Evolutionary conservation across 2,329 filamentous ascomycete genomes (phyloP).

Genomic region (Aspergillus fischeri): DNA sequence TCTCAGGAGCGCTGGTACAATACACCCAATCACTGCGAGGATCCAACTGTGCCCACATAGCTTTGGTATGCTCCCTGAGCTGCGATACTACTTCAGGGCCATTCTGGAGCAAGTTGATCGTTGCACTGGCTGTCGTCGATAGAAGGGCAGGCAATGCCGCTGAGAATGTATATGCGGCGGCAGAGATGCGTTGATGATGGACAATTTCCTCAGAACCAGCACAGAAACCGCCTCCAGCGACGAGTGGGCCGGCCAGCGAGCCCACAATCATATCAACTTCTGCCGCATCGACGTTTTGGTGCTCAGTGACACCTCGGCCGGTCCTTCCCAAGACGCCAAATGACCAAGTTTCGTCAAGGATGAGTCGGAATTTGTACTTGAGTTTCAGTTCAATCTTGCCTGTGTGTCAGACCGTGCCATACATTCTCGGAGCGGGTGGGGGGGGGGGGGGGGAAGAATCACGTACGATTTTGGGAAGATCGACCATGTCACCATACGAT

Average conservation of each 20-base stretch:
- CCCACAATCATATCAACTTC: constrained; percentile 98
- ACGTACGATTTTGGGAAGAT: constrained; percentile 78
- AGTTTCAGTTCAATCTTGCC: constrained; percentile 80
- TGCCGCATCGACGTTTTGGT: constrained; percentile 89
- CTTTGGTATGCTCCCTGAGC: constrained; percentile 79
- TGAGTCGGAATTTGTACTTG: constrained; percentile 95
- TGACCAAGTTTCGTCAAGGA: constrained; percentile 95
- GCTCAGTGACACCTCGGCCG: constrained; percentile 88
- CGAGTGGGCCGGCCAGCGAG: constrained; percentile 82
- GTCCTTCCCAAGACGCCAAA: constrained; percentile 92
- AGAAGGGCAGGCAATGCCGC: constrained; percentile 90
- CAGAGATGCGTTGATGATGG: constrained; percentile 91
- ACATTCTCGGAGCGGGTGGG: neutral
- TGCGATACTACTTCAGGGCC: constrained; percentile 76
- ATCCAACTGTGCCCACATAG: constrained; percentile 82
- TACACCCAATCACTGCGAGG: constrained; percentile 89
- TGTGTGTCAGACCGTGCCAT: constrained; percentile 5
- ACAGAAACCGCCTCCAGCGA: constrained; percentile 93
- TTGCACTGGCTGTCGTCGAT: constrained; percentile 93
- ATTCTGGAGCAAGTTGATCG: constrained; percentile 77
- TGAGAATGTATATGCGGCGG: constrained; percentile 90
- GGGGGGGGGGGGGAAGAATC: no score
- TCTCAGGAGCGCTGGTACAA: constrained; percentile 76
- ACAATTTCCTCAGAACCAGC: constrained; percentile 88
- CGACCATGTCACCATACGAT: constrained; percentile 75